Evolutionary conservation across 202 grass and related monocot genomes (phyloP).

Genomic region (Brachypodium distachyon): DNA sequence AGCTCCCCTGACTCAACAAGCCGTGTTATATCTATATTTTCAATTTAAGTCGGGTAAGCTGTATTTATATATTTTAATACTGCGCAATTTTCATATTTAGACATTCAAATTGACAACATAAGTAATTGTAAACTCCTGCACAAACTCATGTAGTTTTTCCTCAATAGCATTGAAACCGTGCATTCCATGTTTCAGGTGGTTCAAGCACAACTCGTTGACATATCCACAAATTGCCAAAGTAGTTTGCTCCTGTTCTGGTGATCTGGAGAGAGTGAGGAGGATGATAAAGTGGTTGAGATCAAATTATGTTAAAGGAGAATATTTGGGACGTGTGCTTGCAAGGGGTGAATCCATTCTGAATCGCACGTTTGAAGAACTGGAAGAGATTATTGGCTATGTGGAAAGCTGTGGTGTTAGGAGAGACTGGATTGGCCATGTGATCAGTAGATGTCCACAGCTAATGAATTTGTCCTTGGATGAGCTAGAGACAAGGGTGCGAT

Average conservation of each 20-base stretch:
- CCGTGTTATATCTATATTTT: too few species aligned
- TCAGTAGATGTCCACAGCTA: slow-evolving; percentile 64
- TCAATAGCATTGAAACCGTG: not conserved
- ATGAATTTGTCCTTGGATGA: slow-evolving; percentile 53
- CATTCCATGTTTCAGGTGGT: slow-evolving; percentile 60
- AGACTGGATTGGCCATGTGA: slow-evolving; percentile 77
- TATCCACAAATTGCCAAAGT: slow-evolving; percentile 78
- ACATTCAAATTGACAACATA: not conserved
- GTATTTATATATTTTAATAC: not conserved
- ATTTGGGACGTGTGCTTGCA: slow-evolving; percentile 59
- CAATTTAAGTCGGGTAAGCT: not conserved
- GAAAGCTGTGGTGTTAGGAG: slow-evolving; percentile 63
- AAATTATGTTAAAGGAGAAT: slow-evolving; percentile 75
- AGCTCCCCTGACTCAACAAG: not conserved
- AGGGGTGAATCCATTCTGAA: slow-evolving; percentile 47
- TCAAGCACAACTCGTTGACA: slow-evolving; percentile 88
- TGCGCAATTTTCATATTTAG: not conserved
- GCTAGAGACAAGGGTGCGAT: slow-evolving; percentile 47
- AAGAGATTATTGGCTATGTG: slow-evolving; percentile 49
- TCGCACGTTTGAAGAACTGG: slow-evolving; percentile 49
- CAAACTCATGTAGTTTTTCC: not conserved
- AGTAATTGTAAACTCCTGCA: not conserved
- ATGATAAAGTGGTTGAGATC: slow-evolving; percentile 70
- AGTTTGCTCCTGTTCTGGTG: slow-evolving; percentile 52
- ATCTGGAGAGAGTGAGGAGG: slow-evolving; percentile 62